Evolutionary conservation across 2,329 filamentous ascomycete species (phyloP).

Genomic region (Colletotrichum sidae): DNA sequence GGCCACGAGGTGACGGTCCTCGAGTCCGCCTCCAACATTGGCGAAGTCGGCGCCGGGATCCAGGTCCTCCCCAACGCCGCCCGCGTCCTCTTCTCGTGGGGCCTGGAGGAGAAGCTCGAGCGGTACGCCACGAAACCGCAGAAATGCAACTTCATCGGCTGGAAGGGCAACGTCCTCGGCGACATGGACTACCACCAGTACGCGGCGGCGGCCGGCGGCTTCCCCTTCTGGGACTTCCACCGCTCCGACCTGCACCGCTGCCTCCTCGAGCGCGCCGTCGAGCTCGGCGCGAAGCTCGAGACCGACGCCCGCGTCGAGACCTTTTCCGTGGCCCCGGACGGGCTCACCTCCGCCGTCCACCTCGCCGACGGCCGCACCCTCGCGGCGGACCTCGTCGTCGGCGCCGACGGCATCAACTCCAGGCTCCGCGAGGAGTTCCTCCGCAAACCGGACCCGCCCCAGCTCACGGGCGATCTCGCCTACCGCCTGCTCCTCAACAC

Average conservation of each 20-base stretch:
- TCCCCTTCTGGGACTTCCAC: constrained; percentile 38
- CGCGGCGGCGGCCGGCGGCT: constrained; percentile 32
- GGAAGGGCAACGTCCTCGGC: constrained; percentile 37
- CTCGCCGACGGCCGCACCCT: constrained; percentile 42
- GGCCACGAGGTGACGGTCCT: constrained; percentile 37
- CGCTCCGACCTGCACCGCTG: constrained; percentile 37
- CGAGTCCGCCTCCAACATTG: constrained; percentile 32
- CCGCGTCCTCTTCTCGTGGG: constrained; percentile 37
- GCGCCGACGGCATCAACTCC: constrained; percentile 58
- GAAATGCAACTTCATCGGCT: constrained; percentile 34
- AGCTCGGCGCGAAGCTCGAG: constrained; percentile 31
- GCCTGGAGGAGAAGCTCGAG: constrained; percentile 33
- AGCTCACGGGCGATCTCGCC: constrained; percentile 44
- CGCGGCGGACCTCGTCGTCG: constrained; percentile 54
- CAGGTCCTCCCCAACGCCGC: constrained; percentile 37
- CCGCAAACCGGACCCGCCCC: constrained; percentile 34
- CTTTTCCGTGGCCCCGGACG: constrained; percentile 25
- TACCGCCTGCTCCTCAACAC: constrained; percentile 44
- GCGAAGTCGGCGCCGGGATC: constrained; percentile 40
- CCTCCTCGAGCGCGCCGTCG: constrained; percentile 29
- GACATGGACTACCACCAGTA: constrained; percentile 33
- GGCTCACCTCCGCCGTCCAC: constrained; percentile 18
- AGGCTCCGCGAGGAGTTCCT: constrained; percentile 31
- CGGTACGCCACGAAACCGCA: constrained; percentile 37
- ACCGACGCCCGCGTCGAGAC: constrained; percentile 30